phyloP scores from a whole-genome alignment of 1,284 basidiomycete species.

The Cryptococcus sp. region DNA sequence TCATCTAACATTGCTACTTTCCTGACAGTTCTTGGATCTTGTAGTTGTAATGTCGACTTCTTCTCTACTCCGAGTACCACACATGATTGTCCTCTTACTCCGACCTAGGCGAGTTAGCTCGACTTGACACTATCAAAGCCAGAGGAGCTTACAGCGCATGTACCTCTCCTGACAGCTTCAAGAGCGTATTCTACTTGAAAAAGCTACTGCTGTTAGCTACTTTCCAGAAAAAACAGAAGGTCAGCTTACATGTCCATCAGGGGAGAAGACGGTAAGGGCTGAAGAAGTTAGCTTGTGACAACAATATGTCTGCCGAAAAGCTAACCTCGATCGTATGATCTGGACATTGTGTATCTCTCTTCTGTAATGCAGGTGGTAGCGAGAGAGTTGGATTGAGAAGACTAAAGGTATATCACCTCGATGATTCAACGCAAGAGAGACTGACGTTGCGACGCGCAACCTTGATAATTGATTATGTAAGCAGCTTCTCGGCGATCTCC shows the following conservation, averaged over 20 bases:
- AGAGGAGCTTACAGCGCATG: conserved; percentile 73
- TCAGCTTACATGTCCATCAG: conserved; percentile 69
- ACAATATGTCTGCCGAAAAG: not conserved
- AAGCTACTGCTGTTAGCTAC: conserved; percentile 17
- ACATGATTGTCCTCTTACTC: conserved; percentile 88
- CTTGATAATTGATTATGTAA: no score
- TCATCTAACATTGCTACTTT: conserved; percentile 99
- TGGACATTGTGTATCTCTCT: conserved; percentile 35
- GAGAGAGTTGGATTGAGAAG: not conserved
- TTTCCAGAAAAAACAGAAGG: no score
- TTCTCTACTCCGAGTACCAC: conserved; percentile 98
- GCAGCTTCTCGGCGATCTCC: no score
- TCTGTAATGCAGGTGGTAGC: not conserved
- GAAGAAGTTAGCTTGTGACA: not conserved
- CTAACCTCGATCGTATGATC: conserved; percentile 50
- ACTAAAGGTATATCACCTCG: not conserved
- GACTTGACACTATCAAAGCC: not conserved
- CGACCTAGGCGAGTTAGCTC: conserved; percentile 59
- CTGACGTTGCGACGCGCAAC: no score
- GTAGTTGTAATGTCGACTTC: conserved; percentile 94
- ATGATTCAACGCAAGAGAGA: not conserved
- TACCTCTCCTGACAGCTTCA: conserved; percentile 95
- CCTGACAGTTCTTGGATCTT: conserved; percentile 94
- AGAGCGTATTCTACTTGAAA: conserved; percentile 87
- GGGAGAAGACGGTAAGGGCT: conserved; percentile 84